Evolutionary conservation across 345 rosid species (phyloP).

Genomic region (Jatropha curcas): DNA sequence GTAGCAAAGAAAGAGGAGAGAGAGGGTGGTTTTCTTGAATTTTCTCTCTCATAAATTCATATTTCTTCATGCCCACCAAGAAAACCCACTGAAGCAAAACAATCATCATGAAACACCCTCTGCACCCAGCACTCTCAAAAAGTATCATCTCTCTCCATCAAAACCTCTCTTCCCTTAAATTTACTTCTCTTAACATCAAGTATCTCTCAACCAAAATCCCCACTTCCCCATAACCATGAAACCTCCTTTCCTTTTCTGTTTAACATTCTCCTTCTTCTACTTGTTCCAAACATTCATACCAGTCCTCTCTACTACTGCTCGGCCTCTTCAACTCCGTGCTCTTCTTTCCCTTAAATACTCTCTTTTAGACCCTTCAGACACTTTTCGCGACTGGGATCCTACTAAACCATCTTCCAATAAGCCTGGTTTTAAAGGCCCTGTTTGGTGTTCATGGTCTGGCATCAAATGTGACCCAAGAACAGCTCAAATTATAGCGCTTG

Average conservation of each 20-base stretch:
- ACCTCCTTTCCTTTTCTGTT: slow-evolving; percentile 42
- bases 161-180: slow-evolving; percentile 55
- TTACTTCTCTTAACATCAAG: slow-evolving; percentile 31
- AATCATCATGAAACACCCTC: slow-evolving; percentile 62
- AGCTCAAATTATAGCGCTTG: slow-evolving; percentile 57
- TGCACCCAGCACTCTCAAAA: slow-evolving; percentile 53
- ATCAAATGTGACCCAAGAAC: slow-evolving; percentile 57
- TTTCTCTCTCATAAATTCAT: neutral
- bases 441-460: slow-evolving; percentile 94
- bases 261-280: slow-evolving; percentile 40
- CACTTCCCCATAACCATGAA: slow-evolving; percentile 50
- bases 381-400: slow-evolving; percentile 72
- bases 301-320: slow-evolving; percentile 31
- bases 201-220: slow-evolving; percentile 34
- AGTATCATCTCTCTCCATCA: slow-evolving; percentile 42
- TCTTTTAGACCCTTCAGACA: slow-evolving; percentile 50
- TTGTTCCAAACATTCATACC: slow-evolving; percentile 37
- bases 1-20: neutral
- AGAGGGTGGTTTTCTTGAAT: neutral
- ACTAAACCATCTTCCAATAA: slow-evolving; percentile 33
- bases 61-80: slow-evolving; percentile 20
- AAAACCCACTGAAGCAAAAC: slow-evolving; percentile 38
- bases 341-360: slow-evolving; percentile 76
- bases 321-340: slow-evolving; percentile 60
- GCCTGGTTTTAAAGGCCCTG: slow-evolving; percentile 32